A percentile compares a stretch with the other conserved stretches of the same genome.
These are phyloP conservation scores for Albifimbria verrucaria DNA, from an alignment of 2,329 filamentous ascomycete genomes.

Conservation along the genomic window DNA sequence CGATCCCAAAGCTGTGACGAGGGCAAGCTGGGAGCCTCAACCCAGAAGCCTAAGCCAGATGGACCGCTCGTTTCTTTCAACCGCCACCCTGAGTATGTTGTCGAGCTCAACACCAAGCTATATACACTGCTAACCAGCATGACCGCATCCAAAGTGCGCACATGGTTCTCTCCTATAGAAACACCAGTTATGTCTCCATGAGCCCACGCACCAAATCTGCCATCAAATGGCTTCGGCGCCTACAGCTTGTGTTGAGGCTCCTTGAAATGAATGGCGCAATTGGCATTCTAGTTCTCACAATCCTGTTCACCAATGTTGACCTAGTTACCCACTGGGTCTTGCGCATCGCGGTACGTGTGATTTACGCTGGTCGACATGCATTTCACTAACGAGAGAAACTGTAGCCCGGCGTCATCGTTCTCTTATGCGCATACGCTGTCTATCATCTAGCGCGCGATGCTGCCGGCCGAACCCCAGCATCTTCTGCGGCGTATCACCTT, in stretches of 20 bases:
- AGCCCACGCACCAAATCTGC: conserved; percentile 64
- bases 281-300: conserved; percentile 70
- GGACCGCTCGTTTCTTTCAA: conserved; percentile 82
- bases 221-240: conserved; percentile 65
- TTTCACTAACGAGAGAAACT: conserved; percentile 8
- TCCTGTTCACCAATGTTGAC: conserved; percentile 70
- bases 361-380: not conserved
- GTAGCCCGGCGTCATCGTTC: conserved; percentile 71
- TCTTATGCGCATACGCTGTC: conserved; percentile 73
- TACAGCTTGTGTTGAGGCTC: conserved; percentile 67
- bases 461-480: conserved; percentile 69
- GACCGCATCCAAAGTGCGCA: conserved; percentile 46
- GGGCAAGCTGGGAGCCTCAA: conserved; percentile 69
- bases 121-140: conserved; percentile 4
- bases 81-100: conserved; percentile 75
- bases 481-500: conserved; percentile 84
- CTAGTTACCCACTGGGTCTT: conserved; percentile 69
- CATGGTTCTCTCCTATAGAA: conserved; percentile 60
- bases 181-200: conserved; percentile 62
- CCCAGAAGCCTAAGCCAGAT: conserved; percentile 60
- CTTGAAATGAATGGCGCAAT: conserved; percentile 66
- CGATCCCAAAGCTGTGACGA: conserved; percentile 82
- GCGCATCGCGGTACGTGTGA: conserved; percentile 64
- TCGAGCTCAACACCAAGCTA: not conserved
- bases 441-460: conserved; percentile 75